Evolutionary conservation across 352 stramenopile genomes (phyloP).

Genomic region (Peronospora farinosa): DNA sequence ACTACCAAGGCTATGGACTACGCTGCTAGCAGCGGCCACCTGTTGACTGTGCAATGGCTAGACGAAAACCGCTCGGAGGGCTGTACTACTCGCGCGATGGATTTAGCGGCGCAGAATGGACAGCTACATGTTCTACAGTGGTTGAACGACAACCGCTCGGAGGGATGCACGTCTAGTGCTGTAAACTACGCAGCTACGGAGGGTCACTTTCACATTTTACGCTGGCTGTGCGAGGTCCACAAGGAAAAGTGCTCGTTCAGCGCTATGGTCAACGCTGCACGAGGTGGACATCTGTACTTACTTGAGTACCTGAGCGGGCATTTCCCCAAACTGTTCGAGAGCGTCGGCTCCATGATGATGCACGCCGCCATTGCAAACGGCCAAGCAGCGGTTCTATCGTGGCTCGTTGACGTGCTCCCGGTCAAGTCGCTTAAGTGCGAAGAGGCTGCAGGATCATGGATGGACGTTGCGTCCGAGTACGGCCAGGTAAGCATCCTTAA

Average conservation of each 20-base stretch:
- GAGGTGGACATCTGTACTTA: conserved; percentile 48
- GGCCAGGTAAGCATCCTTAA: conserved; percentile 55
- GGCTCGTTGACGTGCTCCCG: conserved; percentile 49
- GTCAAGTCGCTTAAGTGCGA: conserved; percentile 68
- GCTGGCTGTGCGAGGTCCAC: conserved; percentile 51
- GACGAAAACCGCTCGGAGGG: conserved; percentile 36
- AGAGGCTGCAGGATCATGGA: conserved; percentile 52
- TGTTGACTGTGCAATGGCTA: conserved; percentile 56
- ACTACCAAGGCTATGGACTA: conserved; percentile 62
- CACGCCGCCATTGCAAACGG: conserved; percentile 56
- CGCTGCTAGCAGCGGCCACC: conserved; percentile 48
- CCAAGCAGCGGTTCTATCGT: conserved; percentile 48
- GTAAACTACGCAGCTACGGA: conserved; percentile 54
- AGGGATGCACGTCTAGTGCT: conserved; percentile 63
- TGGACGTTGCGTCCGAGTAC: conserved; percentile 66
- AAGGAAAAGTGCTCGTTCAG: conserved; percentile 42
- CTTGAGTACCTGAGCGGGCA: conserved; percentile 45
- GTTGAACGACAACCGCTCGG: conserved; percentile 54
- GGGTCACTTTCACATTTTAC: conserved; percentile 48
- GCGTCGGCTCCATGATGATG: conserved; percentile 51
- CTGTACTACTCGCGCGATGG: conserved; percentile 55
- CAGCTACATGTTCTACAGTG: conserved; percentile 57
- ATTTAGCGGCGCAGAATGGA: conserved; percentile 55
- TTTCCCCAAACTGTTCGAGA: conserved; percentile 48
- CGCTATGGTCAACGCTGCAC: conserved; percentile 56